Conservation (phyloP, 805 yeast species). For the Wickerhamiella dianesei region DNA sequence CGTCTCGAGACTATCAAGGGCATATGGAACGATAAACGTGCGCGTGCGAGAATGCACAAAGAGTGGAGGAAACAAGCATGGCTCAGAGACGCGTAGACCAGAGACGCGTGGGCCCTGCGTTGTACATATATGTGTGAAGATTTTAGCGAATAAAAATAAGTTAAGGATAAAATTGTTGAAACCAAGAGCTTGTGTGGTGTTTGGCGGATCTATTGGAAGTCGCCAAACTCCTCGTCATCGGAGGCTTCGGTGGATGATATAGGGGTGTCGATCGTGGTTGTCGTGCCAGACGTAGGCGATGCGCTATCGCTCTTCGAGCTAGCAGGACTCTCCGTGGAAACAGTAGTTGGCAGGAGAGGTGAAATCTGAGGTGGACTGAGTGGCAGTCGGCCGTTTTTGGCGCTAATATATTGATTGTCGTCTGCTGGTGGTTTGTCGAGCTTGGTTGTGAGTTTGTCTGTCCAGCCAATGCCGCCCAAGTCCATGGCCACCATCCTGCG, state of each 20-base stretch:
- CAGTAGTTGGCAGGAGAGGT: not conserved
- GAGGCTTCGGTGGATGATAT: not conserved
- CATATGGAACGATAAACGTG: constrained; percentile 37
- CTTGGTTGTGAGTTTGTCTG: not conserved
- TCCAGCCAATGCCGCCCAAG: constrained; percentile 11
- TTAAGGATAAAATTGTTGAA: not conserved
- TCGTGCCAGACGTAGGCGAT: not conserved
- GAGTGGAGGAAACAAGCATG: constrained; percentile 46
- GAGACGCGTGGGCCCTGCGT: no score
- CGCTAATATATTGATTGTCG: not conserved
- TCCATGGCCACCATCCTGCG: constrained; percentile 7
- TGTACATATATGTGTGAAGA: not conserved
- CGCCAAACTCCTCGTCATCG: constrained; percentile 28
- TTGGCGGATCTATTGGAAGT: constrained; percentile 20
- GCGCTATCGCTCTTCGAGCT: not conserved
- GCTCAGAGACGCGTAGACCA: constrained; percentile 41
- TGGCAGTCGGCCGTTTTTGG: not conserved
- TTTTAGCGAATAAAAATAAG: not conserved
- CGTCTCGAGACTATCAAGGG: constrained; percentile 35
- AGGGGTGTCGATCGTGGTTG: not conserved
- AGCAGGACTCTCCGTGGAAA: not conserved
- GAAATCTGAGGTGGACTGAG: not conserved
- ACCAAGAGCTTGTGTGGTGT: not conserved
- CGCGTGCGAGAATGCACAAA: constrained; percentile 41
- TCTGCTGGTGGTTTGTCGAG: not conserved